phyloP scores from a whole-genome alignment of 495 filamentous ascomycete species.

The Xylaria longipes region DNA sequence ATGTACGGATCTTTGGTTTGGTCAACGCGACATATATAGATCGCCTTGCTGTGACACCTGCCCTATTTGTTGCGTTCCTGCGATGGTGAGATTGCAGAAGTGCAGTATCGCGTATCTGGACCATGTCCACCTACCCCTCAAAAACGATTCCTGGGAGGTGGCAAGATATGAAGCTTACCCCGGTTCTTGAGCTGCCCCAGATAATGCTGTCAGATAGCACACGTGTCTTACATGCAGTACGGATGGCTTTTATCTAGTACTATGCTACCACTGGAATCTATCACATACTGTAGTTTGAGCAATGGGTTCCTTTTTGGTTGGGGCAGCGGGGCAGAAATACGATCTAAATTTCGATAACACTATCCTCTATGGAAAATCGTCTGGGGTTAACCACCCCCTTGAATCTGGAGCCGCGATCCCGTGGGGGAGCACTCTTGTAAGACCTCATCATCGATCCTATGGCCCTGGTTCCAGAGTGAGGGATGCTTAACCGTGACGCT shows the following conservation, averaged over 20 bases:
- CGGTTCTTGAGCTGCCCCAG: background rate
- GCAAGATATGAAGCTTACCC: background rate
- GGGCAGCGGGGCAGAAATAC: background rate
- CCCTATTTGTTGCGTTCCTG: constrained; percentile 19
- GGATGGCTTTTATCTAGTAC: background rate
- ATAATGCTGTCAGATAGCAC: background rate
- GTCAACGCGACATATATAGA: background rate
- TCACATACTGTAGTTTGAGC: background rate
- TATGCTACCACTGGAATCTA: background rate
- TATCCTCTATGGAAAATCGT: background rate
- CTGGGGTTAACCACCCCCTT: background rate
- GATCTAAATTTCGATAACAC: background rate
- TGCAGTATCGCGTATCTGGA: background rate
- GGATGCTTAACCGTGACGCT: background rate
- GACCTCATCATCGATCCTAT: background rate
- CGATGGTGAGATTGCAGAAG: constrained; percentile 3
- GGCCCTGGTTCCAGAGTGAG: background rate
- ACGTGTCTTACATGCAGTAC: background rate
- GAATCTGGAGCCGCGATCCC: background rate
- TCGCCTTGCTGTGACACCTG: constrained; percentile 16
- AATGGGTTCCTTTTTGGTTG: background rate
- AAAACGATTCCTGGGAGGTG: background rate
- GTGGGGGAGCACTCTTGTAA: background rate
- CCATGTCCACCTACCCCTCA: background rate
- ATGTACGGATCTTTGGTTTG: background rate